Conservation (phyloP, 2,329 filamentous ascomycete genomes). For the Tolypocladium album region DNA sequence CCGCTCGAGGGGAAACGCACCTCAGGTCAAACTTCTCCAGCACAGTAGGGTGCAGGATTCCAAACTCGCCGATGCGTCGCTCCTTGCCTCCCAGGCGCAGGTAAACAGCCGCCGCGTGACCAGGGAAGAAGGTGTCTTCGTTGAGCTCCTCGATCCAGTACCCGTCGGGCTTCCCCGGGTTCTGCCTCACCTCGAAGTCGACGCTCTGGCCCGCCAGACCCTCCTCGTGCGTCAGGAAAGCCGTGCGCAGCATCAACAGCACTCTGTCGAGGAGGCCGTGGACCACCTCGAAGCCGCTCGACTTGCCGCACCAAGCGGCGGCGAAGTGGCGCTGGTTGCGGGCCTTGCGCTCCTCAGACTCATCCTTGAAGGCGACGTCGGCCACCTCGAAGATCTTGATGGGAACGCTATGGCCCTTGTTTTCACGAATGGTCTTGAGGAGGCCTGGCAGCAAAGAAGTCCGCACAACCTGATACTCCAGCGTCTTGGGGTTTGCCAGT, state of each 20-base stretch:
- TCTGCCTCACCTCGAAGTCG: constrained; percentile 40
- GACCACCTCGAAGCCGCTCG: constrained; percentile 87
- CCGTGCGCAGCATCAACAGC: constrained; percentile 80
- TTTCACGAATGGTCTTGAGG: constrained; percentile 87
- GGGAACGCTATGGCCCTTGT: constrained; percentile 78
- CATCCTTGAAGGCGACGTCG: constrained; percentile 87
- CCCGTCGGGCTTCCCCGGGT: constrained; percentile 51
- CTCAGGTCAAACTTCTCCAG: constrained; percentile 87
- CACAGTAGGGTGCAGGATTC: constrained; percentile 86
- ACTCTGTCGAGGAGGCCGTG: constrained; percentile 89
- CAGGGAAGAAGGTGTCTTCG: constrained; percentile 83
- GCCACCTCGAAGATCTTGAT: constrained; percentile 89
- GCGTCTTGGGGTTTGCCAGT: constrained; percentile 85
- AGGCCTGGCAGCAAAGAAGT: constrained; percentile 79
- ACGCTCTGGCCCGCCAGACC: constrained; percentile 42
- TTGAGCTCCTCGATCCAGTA: constrained; percentile 96
- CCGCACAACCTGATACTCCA: constrained; percentile 86
- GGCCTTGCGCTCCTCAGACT: constrained; percentile 68
- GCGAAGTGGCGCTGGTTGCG: constrained; percentile 92
- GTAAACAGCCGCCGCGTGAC: constrained; percentile 78
- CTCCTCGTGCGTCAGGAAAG: constrained; percentile 69
- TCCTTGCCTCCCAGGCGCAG: constrained; percentile 65
- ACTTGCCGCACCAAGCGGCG: constrained; percentile 93
- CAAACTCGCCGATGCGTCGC: constrained; percentile 75
- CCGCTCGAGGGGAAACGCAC: constrained; percentile 28